These are phyloP conservation scores for Alternaria sp. DNA, from an alignment of 2,329 filamentous ascomycete species.

Conservation along the genomic window DNA sequence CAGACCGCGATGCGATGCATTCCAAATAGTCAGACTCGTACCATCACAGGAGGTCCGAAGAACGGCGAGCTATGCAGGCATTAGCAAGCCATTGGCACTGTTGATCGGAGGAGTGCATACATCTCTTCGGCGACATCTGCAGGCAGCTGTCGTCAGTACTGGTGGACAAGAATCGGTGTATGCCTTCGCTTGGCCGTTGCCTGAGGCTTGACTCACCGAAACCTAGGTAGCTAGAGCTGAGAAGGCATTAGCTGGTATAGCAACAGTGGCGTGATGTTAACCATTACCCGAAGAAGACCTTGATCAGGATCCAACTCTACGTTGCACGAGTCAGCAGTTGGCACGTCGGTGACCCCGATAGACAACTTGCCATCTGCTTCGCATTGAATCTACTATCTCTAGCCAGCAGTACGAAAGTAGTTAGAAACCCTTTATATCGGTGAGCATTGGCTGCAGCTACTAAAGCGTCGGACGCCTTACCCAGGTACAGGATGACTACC, in stretches of 20 bases:
- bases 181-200: neutral
- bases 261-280: neutral
- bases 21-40: constrained; percentile 47
- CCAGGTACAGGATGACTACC: constrained; percentile 81
- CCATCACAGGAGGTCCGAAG: constrained; percentile 61
- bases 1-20: constrained; percentile 22
- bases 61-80: constrained; percentile 53
- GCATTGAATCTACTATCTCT: constrained; percentile 68
- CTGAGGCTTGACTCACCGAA: constrained; percentile 61
- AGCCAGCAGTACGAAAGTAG: constrained; percentile 82
- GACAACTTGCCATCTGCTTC: constrained; percentile 62
- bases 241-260: neutral
- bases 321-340: constrained; percentile 15
- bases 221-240: constrained; percentile 70
- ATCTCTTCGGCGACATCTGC: constrained; percentile 58
- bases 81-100: constrained; percentile 15
- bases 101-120: constrained; percentile 19
- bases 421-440: constrained; percentile 72
- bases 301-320: constrained; percentile 72
- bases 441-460: neutral
- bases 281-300: constrained; percentile 76
- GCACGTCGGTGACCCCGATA: too few relatives aligned
- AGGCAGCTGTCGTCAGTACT: constrained; percentile 25
- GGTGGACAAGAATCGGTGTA: constrained; percentile 14
- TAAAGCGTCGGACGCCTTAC: constrained; percentile 41